A percentile compares a stretch with the other conserved stretches of the same genome.
phyloP scores from a whole-genome alignment of 2,329 filamentous ascomycete genomes.

The Phialemoniopsis sp. region DNA sequence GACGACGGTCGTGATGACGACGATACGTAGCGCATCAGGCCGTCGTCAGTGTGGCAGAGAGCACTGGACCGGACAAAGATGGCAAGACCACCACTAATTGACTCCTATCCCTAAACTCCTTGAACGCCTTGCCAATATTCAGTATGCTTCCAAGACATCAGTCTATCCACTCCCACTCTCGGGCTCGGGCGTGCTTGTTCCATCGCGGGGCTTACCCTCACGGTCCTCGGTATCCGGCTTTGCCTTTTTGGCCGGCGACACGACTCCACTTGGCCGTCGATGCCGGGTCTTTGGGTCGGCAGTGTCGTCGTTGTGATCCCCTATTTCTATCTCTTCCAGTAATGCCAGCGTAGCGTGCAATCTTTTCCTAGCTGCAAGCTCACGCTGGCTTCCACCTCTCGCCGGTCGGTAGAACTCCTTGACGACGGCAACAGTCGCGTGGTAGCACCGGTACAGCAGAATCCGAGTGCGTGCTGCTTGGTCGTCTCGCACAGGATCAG shows the following conservation, averaged over 20 bases:
- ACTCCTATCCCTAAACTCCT: no score
- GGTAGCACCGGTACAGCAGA: constrained; percentile 55
- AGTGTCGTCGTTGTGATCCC: constrained; percentile 16
- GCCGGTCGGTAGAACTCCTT: constrained; percentile 50
- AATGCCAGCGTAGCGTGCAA: constrained; percentile 41
- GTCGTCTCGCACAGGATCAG: constrained; percentile 20
- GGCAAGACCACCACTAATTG: no score
- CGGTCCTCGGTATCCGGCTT: constrained; percentile 18
- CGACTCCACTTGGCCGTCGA: constrained; percentile 31
- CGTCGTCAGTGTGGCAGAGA: no score
- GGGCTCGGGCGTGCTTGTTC: no score
- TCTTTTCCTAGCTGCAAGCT: constrained; percentile 48
- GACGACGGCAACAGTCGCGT: constrained; percentile 47
- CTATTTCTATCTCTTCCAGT: constrained; percentile 36
- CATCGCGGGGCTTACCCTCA: background rate
- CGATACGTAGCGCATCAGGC: no score
- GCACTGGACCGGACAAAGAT: no score
- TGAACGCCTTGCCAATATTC: no score
- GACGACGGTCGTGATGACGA: constrained; percentile 32
- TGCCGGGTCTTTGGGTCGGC: constrained; percentile 21
- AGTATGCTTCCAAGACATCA: no score
- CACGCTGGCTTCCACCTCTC: constrained; percentile 40
- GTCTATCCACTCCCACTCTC: no score
- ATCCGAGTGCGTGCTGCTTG: constrained; percentile 38
- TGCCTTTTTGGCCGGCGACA: constrained; percentile 39